Base-by-base conservation (phyloP, 305 asterid species). In the Euphrasia arctica region DNA sequence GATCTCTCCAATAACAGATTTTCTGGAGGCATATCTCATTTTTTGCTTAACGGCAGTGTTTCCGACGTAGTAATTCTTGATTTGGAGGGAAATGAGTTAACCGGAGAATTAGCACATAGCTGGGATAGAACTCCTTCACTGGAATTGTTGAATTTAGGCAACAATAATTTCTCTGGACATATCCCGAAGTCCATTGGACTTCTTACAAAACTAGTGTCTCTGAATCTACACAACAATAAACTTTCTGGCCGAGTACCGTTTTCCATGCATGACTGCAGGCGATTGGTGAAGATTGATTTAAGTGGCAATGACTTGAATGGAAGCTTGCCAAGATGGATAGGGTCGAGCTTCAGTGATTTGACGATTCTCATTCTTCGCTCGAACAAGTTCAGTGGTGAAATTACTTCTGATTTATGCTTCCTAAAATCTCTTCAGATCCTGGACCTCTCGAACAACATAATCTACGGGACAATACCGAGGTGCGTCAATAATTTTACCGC, bases 1-100 rank as follows among this genome's bases (percentile, higher is more conserved):
- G 80, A 72, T 55, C 79, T 80, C 45, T 78, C 79, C 0, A 25
- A 68, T 41, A 82, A 82, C 70, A 72, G 63, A 18, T 60, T 79
- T 13, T 66, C 74, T 0, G 82, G 56, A 50, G 9, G 8, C 6
- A 14, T 50, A 6, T 50, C 56, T 13, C 27, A 50, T 9, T 50
- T 50, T 50, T 39, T 7, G 43, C 27, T 15, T 6, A 4, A 10
- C 25, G 8, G 14, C 55, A 15, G 2, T 3, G 13, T 14, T 48
- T 25, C 27, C 27, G 1, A 25, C 1, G 0, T 25, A 25, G 27
- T 1, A 32, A 50, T 50, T 50, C 56, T 50, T 50, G 3, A 50
- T 50, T 18, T 50, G 4, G 27, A 18, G 56, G 56, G 18, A 50
- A 50, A 50, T 18, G 9, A 11, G 1, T 14, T 48, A 14, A 12